Evolutionary conservation across 805 yeast species (phyloP), one percentile per base, ranked within the genome.

Genomic region (Vanderwaltozyma yarrowii): DNA sequence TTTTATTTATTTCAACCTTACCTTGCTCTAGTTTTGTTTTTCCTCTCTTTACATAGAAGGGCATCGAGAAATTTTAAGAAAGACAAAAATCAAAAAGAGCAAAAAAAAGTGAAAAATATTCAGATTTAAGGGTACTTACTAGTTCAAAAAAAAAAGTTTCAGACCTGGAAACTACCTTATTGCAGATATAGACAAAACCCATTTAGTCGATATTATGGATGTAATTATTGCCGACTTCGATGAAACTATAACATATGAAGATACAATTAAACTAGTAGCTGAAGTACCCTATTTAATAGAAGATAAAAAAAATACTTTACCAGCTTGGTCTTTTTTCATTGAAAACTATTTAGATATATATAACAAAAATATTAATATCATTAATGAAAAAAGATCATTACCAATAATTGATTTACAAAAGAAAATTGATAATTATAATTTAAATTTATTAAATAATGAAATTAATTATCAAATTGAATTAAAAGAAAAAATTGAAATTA

Each of bases 231-330:
- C 53, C 9, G 63, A 58, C 39, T 58, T 56, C 38, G 63, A 58
- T 41, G 62, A 57, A 34, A 58, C 63, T 1, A 48, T 58, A 5
- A 56, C 63, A 2, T 35, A 33, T 5, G 38, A 40, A 10, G 62
- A 58, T 38, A 58, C 62, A 3, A 57, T 56, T 7, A 26, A 39
- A 17, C 25, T 46, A 5, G 18, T 58, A 5, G 58, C 55, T 2
- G 35, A 44, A 12, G 28, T 56, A 18, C 56, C 58, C 4, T 56
- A 53, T 30, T 21, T 26, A 7, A 18, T 42, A 15, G 47, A 50
- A 14, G 38, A 50, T 3, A 19, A 16, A 6, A 33, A 47, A 11
- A 30, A 46, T 11, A 21, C 39, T 11, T 20, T 32, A 25, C 56
- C 58, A 5, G 36, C 41, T 33, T 58, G 61, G 61, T 21, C 47